Percentiles rank a stretch among this genome's conserved stretches.
phyloP scores from a whole-genome alignment of 805 yeast genomes.

The Wickerhamomyces mucosus region DNA sequence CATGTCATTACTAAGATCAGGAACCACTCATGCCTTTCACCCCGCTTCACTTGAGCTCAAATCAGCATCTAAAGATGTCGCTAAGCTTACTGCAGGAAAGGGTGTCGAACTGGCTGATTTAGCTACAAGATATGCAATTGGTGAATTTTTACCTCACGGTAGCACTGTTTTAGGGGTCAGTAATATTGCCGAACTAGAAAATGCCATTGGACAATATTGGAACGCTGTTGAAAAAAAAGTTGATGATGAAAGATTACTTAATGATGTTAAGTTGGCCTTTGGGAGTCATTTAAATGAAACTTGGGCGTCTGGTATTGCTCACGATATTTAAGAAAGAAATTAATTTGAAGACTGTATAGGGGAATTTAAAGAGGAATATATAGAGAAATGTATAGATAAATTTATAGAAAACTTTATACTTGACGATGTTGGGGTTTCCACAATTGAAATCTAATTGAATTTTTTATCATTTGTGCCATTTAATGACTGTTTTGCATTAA shows the following conservation, averaged over 20 bases:
- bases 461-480: background rate
- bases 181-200: conserved; percentile 47
- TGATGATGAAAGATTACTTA: conserved; percentile 24
- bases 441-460: too few relatives aligned
- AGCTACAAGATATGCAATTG: conserved; percentile 68
- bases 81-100: conserved; percentile 28
- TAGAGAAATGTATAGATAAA: too few relatives aligned
- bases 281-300: conserved; percentile 53
- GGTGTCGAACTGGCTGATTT: conserved; percentile 69
- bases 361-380: background rate
- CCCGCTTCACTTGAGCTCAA: conserved; percentile 62
- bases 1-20: conserved; percentile 75
- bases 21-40: conserved; percentile 64
- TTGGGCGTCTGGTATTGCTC: conserved; percentile 48
- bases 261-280: conserved; percentile 34
- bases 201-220: conserved; percentile 53
- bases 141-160: conserved; percentile 32
- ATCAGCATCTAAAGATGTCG: conserved; percentile 27
- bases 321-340: conserved; percentile 2
- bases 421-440: background rate
- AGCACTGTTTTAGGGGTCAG: conserved; percentile 72
- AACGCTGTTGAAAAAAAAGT: conserved; percentile 26
- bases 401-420: too few relatives aligned
- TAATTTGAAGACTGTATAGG: background rate
- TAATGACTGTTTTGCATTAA: conserved; percentile 4